These are phyloP conservation scores for Naegleria gruberi DNA, from an alignment of 208 protist genomes.

Conservation along the genomic window DNA sequence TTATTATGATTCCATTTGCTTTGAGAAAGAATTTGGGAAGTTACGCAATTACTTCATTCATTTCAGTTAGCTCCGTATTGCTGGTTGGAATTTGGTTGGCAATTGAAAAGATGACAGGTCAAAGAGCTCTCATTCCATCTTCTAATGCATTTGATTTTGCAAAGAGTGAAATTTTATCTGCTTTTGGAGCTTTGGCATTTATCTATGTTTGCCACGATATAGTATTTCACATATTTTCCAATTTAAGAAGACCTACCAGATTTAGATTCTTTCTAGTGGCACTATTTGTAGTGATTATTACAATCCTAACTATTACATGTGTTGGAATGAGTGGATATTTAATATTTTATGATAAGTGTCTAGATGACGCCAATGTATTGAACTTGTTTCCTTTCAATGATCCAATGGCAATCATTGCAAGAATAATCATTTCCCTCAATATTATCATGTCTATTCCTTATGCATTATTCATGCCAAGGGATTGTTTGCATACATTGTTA, in stretches of 20 bases:
- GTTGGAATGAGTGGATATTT: conserved; percentile 2
- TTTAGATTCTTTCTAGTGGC: background rate
- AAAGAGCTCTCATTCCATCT: background rate
- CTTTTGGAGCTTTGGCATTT: background rate
- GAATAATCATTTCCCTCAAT: background rate
- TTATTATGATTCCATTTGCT: background rate
- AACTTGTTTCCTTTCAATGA: background rate
- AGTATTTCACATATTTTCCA: background rate
- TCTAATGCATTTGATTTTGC: background rate
- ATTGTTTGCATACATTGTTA: background rate
- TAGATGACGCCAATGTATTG: background rate
- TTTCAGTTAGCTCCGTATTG: background rate
- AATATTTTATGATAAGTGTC: background rate
- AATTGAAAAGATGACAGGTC: background rate
- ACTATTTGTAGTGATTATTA: background rate
- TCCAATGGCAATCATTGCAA: background rate
- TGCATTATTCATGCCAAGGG: background rate
- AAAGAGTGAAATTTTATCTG: background rate
- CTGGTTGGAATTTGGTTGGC: background rate
- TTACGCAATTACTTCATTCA: background rate
- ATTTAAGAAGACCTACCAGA: background rate
- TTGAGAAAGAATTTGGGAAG: background rate
- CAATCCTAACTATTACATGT: background rate
- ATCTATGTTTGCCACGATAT: conserved; percentile 2
- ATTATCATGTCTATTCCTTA: background rate